Evolutionary conservation across 148 eudicot genomes (phyloP).

Genomic region (Chenopodium formosanum): DNA sequence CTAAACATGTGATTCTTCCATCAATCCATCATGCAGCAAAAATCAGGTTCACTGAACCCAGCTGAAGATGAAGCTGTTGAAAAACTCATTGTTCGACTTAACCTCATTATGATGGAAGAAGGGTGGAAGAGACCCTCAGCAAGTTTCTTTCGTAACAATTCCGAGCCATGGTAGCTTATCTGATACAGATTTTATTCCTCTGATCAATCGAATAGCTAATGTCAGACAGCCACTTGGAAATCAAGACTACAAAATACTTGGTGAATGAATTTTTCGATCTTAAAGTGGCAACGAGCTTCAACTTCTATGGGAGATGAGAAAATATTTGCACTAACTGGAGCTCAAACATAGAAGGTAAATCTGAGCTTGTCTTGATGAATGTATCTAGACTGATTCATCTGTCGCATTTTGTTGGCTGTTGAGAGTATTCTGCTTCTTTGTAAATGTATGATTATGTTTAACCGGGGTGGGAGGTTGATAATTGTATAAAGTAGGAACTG

Average conservation of each 20-base stretch:
- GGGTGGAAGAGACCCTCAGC: constrained; percentile 57
- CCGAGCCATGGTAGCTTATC: constrained; percentile 69
- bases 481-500: constrained; percentile 2
- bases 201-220: background rate
- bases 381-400: background rate
- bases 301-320: background rate
- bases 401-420: constrained; percentile 4
- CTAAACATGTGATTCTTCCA: constrained; percentile 12
- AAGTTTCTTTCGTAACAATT: constrained; percentile 44
- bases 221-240: background rate
- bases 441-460: background rate
- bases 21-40: constrained; percentile 27
- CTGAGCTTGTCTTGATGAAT: constrained; percentile 12
- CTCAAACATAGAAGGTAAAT: constrained; percentile 12
- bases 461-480: background rate
- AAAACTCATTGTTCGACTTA: constrained; percentile 56
- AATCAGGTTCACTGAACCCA: constrained; percentile 28
- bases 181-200: background rate
- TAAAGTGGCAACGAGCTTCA: constrained; percentile 15
- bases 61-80: constrained; percentile 64
- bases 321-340: background rate
- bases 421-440: background rate
- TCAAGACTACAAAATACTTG: background rate
- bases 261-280: background rate
- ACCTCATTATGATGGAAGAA: constrained; percentile 70